Evolutionary conservation across 2,329 filamentous ascomycete species (phyloP).

Genomic region (Chalaropsis ovoidea): DNA sequence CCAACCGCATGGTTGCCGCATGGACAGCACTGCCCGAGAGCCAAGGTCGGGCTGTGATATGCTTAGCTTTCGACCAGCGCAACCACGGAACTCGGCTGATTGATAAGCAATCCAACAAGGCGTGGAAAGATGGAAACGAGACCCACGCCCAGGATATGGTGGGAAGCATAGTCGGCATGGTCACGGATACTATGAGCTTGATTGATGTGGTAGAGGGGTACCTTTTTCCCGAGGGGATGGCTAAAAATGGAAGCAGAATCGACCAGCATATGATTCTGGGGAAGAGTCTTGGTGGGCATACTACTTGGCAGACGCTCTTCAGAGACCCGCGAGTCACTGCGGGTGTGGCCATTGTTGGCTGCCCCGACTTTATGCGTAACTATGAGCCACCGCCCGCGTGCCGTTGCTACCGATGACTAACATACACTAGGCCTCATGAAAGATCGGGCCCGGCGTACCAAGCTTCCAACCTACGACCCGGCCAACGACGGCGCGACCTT

Average conservation of each 20-base stretch:
- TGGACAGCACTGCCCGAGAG: slow-evolving; percentile 46
- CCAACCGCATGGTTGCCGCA: slow-evolving; percentile 54
- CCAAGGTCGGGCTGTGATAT: slow-evolving; percentile 55
- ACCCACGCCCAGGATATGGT: slow-evolving; percentile 91
- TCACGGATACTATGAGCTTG: slow-evolving; percentile 61
- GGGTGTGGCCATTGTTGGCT: slow-evolving; percentile 73
- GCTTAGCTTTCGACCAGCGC: slow-evolving; percentile 78
- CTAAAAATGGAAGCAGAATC: slow-evolving; percentile 37
- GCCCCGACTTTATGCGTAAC: slow-evolving; percentile 70
- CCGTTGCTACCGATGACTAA: not conserved
- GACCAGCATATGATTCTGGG: slow-evolving; percentile 62
- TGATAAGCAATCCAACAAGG: slow-evolving; percentile 57
- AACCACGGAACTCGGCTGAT: slow-evolving; percentile 76
- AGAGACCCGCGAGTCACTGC: slow-evolving; percentile 69
- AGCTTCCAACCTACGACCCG: slow-evolving; percentile 49
- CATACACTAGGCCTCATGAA: slow-evolving; percentile 50
- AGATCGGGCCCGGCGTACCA: slow-evolving; percentile 64
- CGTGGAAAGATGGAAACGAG: slow-evolving; percentile 66
- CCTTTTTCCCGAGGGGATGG: slow-evolving; percentile 46
- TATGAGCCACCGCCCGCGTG: slow-evolving; percentile 24
- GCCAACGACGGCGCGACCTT: slow-evolving; percentile 52
- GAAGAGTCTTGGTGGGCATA: slow-evolving; percentile 77
- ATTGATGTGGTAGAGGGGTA: slow-evolving; percentile 72
- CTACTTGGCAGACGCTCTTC: slow-evolving; percentile 73
- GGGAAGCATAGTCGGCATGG: slow-evolving; percentile 60